Conservation (phyloP, 805 yeast species). For the Starmerella sirachaensis region DNA sequence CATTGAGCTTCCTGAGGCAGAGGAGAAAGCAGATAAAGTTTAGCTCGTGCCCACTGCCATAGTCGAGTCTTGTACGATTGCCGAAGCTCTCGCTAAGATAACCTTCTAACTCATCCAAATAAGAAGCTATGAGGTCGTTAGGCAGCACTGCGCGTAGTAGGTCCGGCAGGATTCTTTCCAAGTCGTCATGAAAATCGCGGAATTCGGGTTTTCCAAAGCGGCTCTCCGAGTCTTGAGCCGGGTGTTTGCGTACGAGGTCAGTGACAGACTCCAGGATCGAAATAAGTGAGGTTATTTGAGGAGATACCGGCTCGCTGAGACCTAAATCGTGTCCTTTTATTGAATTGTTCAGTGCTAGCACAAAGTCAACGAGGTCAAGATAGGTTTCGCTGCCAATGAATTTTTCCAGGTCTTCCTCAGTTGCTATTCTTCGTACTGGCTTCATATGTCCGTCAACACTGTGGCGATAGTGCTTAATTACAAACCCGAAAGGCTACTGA, state of each 20-base stretch:
- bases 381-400: slow-evolving; percentile 49
- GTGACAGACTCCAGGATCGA: slow-evolving; percentile 38
- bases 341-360: slow-evolving; percentile 46
- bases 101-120: slow-evolving; percentile 35
- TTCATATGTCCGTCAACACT: slow-evolving; percentile 10
- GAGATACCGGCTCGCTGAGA: slow-evolving; percentile 31
- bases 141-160: not conserved
- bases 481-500: no score
- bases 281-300: slow-evolving; percentile 29
- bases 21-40: slow-evolving; percentile 61
- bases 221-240: slow-evolving; percentile 57
- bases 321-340: slow-evolving; percentile 52
- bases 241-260: slow-evolving; percentile 40
- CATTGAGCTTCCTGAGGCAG: slow-evolving; percentile 39
- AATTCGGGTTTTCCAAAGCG: slow-evolving; percentile 90
- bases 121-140: not conserved
- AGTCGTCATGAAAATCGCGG: slow-evolving; percentile 63
- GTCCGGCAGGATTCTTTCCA: slow-evolving; percentile 27
- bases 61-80: slow-evolving; percentile 72
- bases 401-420: slow-evolving; percentile 45
- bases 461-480: no score
- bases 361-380: slow-evolving; percentile 40
- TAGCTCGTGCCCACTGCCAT: slow-evolving; percentile 95
- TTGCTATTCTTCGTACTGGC: slow-evolving; percentile 37
- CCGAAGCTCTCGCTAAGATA: slow-evolving; percentile 77